phyloP scores from a whole-genome alignment of 768 basidiomycete genomes.

The Termitomyces sp. region DNA sequence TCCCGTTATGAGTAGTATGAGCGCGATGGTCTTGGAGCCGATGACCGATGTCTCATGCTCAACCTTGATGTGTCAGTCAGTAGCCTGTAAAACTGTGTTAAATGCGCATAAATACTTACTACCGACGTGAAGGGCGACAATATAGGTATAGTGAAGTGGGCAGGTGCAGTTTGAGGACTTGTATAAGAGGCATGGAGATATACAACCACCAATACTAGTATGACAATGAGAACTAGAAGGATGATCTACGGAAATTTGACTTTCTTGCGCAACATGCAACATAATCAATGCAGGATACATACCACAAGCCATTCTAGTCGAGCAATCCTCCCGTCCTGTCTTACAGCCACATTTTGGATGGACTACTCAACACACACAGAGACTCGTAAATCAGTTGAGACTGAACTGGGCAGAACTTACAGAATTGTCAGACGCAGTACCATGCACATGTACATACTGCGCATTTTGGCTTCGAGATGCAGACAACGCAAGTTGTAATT shows the following conservation, averaged over 20 bases:
- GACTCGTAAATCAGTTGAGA: background rate
- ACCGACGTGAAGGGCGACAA: conserved; percentile 79
- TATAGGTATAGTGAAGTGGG: conserved; percentile 77
- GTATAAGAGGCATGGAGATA: conserved; percentile 30
- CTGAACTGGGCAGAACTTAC: background rate
- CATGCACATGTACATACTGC: conserved; percentile 30
- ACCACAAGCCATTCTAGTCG: conserved; percentile 55
- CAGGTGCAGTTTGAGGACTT: conserved; percentile 30
- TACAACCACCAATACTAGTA: conserved; percentile 34
- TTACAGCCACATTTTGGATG: conserved; percentile 28
- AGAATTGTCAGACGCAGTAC: conserved; percentile 49
- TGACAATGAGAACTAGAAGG: conserved; percentile 30
- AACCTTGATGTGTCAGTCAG: conserved; percentile 39
- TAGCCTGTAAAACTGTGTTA: background rate
- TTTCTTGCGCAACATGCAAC: background rate
- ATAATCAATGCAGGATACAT: conserved; percentile 13
- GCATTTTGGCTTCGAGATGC: background rate
- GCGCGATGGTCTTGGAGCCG: conserved; percentile 42
- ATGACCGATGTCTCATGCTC: conserved; percentile 70
- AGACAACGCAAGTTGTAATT: conserved; percentile 30
- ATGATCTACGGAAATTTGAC: conserved; percentile 23
- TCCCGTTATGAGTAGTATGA: conserved; percentile 38
- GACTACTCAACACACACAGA: conserved; percentile 36
- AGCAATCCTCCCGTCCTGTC: conserved; percentile 42
- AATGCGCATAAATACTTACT: conserved; percentile 33